phyloP scores from a whole-genome alignment of 148 eudicot genomes.

The Chenopodium album region DNA sequence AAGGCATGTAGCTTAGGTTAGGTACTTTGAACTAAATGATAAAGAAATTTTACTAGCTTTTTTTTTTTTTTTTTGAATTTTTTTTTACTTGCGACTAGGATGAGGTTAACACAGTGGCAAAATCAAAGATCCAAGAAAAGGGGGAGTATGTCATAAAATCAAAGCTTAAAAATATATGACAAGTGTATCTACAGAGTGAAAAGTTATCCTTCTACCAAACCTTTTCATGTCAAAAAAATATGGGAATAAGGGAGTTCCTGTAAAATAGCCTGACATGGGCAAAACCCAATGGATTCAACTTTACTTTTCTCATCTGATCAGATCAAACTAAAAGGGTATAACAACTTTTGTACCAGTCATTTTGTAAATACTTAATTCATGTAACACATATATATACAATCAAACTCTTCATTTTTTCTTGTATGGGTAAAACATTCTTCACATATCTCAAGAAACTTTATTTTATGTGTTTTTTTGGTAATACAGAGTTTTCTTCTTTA shows the following conservation, averaged over 20 bases:
- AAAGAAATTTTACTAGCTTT: not conserved
- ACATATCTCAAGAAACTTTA: constrained; percentile 13
- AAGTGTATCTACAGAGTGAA: constrained; percentile 21
- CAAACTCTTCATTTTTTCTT: not conserved
- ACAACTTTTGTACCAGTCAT: too few species aligned
- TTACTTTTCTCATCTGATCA: constrained; percentile 23
- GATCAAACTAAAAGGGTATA: constrained; percentile 24
- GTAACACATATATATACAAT: not conserved
- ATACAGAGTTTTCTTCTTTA: not conserved
- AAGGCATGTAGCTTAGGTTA: not conserved
- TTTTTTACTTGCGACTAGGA: not conserved
- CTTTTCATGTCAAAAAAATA: constrained; percentile 22
- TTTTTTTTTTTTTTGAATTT: too few species aligned
- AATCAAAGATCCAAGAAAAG: not conserved
- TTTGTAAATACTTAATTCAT: too few species aligned
- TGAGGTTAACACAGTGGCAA: not conserved
- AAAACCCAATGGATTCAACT: constrained; percentile 31
- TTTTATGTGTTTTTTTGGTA: not conserved
- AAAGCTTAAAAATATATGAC: constrained; percentile 7
- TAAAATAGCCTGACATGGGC: constrained; percentile 37
- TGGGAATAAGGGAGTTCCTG: constrained; percentile 21
- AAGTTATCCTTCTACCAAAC: constrained; percentile 24
- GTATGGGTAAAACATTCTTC: constrained; percentile 12
- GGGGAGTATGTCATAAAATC: not conserved
- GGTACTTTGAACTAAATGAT: not conserved